Conservation (phyloP, 345 rosid genomes). For the Pugionium cornutum region DNA sequence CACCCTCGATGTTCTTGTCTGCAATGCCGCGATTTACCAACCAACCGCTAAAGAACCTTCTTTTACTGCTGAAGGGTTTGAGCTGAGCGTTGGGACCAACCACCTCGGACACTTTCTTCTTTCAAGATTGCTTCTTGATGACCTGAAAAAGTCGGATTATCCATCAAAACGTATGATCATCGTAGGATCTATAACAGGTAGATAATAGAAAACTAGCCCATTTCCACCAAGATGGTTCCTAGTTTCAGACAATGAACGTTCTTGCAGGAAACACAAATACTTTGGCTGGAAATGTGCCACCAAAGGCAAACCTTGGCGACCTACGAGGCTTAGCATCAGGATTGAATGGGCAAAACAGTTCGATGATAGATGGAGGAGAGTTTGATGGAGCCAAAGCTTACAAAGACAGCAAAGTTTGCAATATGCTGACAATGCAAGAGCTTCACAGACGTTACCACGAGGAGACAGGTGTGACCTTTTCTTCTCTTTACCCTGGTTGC, state of each 20-base stretch:
- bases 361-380: conserved; percentile 94
- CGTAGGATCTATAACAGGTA: conserved; percentile 97
- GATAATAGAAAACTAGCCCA: not conserved
- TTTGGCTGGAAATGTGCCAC: conserved; percentile 97
- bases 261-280: conserved; percentile 86
- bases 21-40: conserved; percentile 90
- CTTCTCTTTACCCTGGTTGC: conserved; percentile 97
- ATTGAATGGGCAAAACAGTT: conserved; percentile 69
- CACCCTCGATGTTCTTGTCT: conserved; percentile 83
- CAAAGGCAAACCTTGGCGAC: conserved; percentile 94
- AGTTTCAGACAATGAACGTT: conserved; percentile 11
- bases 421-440: conserved; percentile 96
- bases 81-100: conserved; percentile 94
- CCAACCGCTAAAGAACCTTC: conserved; percentile 94
- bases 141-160: conserved; percentile 73
- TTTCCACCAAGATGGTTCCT: not conserved
- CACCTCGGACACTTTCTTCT: conserved; percentile 94
- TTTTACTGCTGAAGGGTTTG: conserved; percentile 94
- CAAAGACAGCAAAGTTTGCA: conserved; percentile 98
- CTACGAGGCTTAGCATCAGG: conserved; percentile 89
- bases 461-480: conserved; percentile 79
- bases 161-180: conserved; percentile 87
- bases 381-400: conserved; percentile 97
- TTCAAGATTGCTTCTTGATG: conserved; percentile 78
- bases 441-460: conserved; percentile 93